Conservation (phyloP, 805 yeast genomes). For the Saccharomycopsis javanensis region DNA sequence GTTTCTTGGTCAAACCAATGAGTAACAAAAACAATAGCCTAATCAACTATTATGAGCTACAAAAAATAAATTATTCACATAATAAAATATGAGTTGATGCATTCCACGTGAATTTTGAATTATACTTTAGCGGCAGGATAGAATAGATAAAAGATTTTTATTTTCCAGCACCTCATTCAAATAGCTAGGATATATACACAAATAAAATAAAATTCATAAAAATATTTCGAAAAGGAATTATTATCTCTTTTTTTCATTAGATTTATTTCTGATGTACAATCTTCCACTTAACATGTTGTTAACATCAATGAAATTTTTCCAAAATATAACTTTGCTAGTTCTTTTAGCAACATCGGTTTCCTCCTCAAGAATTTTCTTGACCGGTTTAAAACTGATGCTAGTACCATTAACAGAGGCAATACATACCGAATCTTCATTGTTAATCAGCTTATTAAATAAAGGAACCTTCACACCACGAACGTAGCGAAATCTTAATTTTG, state of each 20-base stretch:
- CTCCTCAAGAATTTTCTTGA: constrained; percentile 45
- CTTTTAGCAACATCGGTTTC: constrained; percentile 54
- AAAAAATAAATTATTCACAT: no score
- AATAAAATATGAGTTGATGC: no score
- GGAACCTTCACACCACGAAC: constrained; percentile 39
- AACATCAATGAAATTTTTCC: constrained; percentile 50
- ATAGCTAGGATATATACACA: no score
- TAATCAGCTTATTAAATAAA: constrained; percentile 30
- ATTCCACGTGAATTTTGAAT: no score
- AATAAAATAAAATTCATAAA: no score
- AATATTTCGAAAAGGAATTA: no score
- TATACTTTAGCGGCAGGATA: no score
- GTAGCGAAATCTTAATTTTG: constrained; percentile 43
- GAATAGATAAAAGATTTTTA: no score
- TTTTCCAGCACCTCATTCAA: no score
- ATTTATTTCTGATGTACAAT: constrained; percentile 36
- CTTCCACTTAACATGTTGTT: constrained; percentile 71
- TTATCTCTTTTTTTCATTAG: background rate
- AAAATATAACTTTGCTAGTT: constrained; percentile 60
- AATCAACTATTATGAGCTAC: no score
- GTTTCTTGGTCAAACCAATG: no score
- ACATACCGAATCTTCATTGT: constrained; percentile 37
- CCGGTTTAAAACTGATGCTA: constrained; percentile 45
- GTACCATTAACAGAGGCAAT: constrained; percentile 69
- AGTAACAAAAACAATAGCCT: no score